phyloP scores from a whole-genome alignment of 169 alveolate species.

The Neospora caninum region DNA sequence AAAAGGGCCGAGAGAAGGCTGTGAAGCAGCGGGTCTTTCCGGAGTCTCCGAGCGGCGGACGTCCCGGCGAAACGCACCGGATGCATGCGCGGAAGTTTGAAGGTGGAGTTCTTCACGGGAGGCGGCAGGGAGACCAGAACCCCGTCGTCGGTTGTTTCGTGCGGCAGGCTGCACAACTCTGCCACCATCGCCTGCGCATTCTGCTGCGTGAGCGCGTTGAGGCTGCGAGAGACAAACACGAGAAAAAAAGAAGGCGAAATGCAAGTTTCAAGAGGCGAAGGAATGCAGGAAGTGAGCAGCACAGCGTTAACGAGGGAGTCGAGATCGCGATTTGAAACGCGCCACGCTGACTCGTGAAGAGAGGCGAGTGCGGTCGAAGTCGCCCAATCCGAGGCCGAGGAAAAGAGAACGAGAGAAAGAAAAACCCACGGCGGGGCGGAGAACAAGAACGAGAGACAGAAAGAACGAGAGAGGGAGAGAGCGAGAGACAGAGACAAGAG shows the following conservation, averaged over 20 bases:
- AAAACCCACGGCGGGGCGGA: not conserved
- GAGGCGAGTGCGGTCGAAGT: not conserved
- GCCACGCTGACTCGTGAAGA: too few relatives aligned
- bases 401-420: not conserved
- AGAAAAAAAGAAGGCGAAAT: not conserved
- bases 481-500: not conserved
- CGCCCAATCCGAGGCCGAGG: not conserved
- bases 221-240: not conserved
- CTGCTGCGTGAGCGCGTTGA: not conserved
- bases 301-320: too few relatives aligned
- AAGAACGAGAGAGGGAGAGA: too few relatives aligned
- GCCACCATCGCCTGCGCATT: not conserved
- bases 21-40: not conserved
- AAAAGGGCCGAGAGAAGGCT: not conserved
- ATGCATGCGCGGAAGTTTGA: conserved; percentile 33
- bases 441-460: not conserved
- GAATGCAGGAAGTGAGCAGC: too few relatives aligned
- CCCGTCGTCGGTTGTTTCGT: not conserved
- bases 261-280: not conserved
- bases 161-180: not conserved
- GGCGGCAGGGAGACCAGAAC: conserved; percentile 26
- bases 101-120: not conserved
- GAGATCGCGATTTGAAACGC: too few relatives aligned
- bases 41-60: not conserved
- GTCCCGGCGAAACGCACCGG: conserved; percentile 15